phyloP scores from a whole-genome alignment of 768 basidiomycete species.

The Ephemerocybe angulata region DNA sequence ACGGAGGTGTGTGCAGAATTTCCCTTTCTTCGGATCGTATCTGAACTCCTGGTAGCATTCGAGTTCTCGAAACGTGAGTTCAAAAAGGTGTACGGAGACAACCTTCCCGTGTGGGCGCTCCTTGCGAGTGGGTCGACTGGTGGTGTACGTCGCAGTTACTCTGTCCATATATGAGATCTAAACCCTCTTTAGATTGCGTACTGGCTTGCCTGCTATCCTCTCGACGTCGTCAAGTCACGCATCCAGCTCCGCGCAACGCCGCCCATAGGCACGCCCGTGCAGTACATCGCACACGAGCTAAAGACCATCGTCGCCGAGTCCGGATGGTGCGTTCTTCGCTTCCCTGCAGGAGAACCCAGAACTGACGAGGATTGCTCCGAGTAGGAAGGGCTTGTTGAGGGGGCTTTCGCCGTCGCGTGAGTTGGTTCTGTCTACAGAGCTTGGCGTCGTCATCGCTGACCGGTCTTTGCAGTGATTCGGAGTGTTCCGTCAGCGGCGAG shows the following conservation, averaged over 20 bases:
- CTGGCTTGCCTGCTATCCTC: conserved; percentile 91
- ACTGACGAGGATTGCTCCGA: not conserved
- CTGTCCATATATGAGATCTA: not conserved
- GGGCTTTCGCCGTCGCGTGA: conserved; percentile 75
- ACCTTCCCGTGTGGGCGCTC: conserved; percentile 82
- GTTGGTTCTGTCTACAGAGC: conserved; percentile 18
- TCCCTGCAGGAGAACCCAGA: not conserved
- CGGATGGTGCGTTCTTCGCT: conserved; percentile 54
- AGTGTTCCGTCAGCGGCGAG: conserved; percentile 90
- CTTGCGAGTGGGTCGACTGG: conserved; percentile 81
- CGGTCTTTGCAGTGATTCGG: conserved; percentile 47
- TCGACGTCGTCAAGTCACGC: conserved; percentile 90
- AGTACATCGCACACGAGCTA: conserved; percentile 75
- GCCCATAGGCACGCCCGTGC: conserved; percentile 67
- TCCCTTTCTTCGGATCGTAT: not conserved
- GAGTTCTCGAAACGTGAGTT: conserved; percentile 87
- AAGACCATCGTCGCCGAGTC: conserved; percentile 62
- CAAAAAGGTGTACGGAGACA: conserved; percentile 52
- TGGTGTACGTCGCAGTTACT: conserved; percentile 49
- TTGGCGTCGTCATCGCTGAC: conserved; percentile 1
- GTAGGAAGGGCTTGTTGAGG: conserved; percentile 62
- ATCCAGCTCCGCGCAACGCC: conserved; percentile 77
- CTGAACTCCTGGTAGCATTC: conserved; percentile 49
- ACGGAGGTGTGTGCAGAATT: conserved; percentile 44
- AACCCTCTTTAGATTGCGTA: conserved; percentile 60